Evolutionary conservation across 306 rosid species (phyloP).

Genomic region (Quercus ilex): DNA sequence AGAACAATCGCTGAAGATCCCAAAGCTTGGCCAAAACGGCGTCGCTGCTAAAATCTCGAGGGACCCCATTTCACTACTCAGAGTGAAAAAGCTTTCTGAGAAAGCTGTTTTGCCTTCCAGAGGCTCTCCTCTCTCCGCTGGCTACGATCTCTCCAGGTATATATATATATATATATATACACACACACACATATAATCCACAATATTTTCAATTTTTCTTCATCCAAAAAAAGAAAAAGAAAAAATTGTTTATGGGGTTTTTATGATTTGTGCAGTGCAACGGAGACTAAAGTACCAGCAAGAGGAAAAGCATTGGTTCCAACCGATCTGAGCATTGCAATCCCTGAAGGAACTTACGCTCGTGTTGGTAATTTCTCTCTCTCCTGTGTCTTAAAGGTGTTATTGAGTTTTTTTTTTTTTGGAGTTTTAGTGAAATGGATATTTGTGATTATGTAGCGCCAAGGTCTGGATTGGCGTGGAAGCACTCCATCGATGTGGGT

Average conservation of each 20-base stretch:
- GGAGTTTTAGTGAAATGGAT: background rate
- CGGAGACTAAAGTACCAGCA: conserved; percentile 33
- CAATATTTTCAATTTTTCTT: background rate
- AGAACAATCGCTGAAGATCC: conserved; percentile 27
- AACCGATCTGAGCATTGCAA: conserved; percentile 52
- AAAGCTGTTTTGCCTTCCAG: conserved; percentile 43
- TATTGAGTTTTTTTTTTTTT: too few species aligned
- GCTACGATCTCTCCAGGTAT: conserved; percentile 54
- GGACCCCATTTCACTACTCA: background rate
- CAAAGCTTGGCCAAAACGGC: conserved; percentile 30
- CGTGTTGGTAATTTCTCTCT: conserved; percentile 32
- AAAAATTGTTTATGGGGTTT: background rate
- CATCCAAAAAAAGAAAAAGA: too few species aligned
- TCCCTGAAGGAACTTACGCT: conserved; percentile 49
- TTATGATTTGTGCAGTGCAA: conserved; percentile 20
- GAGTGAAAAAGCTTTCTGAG: conserved; percentile 46
- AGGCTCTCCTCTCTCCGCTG: conserved; percentile 51
- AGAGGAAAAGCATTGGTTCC: conserved; percentile 46
- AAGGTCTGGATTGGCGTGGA: conserved; percentile 75
- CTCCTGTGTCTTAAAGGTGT: background rate
- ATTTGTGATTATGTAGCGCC: conserved; percentile 43
- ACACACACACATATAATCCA: too few species aligned
- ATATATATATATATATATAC: too few species aligned
- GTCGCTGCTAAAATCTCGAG: background rate
- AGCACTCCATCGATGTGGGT: conserved; percentile 80